These are phyloP conservation scores for Phoma sp. DNA, from an alignment of 2,329 filamentous ascomycete genomes.

Conservation along the genomic window DNA sequence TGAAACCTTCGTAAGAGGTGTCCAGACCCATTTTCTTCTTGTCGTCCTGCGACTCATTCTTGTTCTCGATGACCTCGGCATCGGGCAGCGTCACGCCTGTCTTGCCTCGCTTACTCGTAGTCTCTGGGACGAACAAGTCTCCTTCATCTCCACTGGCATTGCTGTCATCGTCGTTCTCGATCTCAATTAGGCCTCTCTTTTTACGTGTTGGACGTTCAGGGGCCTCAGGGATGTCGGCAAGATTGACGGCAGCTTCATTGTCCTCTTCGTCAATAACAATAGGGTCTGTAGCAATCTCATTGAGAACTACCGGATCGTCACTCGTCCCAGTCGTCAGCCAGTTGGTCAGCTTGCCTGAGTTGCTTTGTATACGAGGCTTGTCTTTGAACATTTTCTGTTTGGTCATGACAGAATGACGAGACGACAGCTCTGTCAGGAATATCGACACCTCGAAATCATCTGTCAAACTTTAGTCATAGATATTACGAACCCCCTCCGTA, in stretches of 20 bases:
- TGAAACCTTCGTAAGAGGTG: slow-evolving; percentile 92
- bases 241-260: slow-evolving; percentile 56
- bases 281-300: slow-evolving; percentile 53
- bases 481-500: slow-evolving; percentile 18
- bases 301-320: slow-evolving; percentile 51
- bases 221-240: slow-evolving; percentile 64
- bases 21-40: slow-evolving; percentile 91
- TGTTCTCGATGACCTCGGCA: slow-evolving; percentile 27
- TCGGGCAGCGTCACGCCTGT: slow-evolving; percentile 19
- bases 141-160: slow-evolving; percentile 39
- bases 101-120: slow-evolving; percentile 25
- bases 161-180: slow-evolving; percentile 17
- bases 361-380: slow-evolving; percentile 53
- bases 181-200: slow-evolving; percentile 19
- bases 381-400: slow-evolving; percentile 77
- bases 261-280: slow-evolving; percentile 62
- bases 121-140: slow-evolving; percentile 34
- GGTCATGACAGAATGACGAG: slow-evolving; percentile 82
- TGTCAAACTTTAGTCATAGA: slow-evolving; percentile 47
- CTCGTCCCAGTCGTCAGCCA: slow-evolving; percentile 51
- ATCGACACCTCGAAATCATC: slow-evolving; percentile 97
- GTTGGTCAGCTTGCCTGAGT: slow-evolving; percentile 54
- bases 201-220: slow-evolving; percentile 22
- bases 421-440: slow-evolving; percentile 85
- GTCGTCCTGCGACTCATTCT: slow-evolving; percentile 66